Evolutionary conservation across 768 basidiomycete species (phyloP), one percentile per base, ranked within the genome.

Genomic region (Suillus decipiens): DNA sequence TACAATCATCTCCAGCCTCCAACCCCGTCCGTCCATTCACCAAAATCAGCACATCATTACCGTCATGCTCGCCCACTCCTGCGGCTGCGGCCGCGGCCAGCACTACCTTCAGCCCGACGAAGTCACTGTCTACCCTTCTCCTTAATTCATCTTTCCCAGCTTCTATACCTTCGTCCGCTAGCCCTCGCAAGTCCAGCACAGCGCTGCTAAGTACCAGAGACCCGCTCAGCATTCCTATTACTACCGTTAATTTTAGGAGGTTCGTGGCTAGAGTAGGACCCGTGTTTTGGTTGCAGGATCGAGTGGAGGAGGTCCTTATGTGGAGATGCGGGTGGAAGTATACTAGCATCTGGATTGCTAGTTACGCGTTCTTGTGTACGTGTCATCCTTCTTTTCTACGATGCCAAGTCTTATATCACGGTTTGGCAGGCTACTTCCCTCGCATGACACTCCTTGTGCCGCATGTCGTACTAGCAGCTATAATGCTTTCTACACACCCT

Each of bases 241-340:
- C 88, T 66, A 88, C 90, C 1, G 84, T 81, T 66, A 93, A 95
- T 71, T 95, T 95, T 70, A 84, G 88, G 65, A 79, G 92, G 28
- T 96, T 96, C 63, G 84, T 95, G 4, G 82, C 86, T 7, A 87
- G 82, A 67, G 80, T 86, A 4, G 92, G 92, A 0, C 89, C 91
- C 0, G 76, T 95, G 8, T 96, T 96, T 69, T 96, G 94, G 95
- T 66, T 96, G 22, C 92, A 93, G 75, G 95, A 97, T 71, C 77
- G 95, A 1, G 70, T 92, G 15, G 95, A 96, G 73, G 95, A 96
- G 76, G 81, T 95, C 3, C 61, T 96, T 4, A 79, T 91, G 66
- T 96, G 95, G 95, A 88, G 84, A 72, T 82, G 84, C 51, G 88
- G 89, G 0, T 89, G 87, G 89, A 83, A 81, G 69, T 78, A 84